Base-by-base conservation (phyloP, 176 grass and related monocot genomes). In the Hsuehochloa calcarea region DNA sequence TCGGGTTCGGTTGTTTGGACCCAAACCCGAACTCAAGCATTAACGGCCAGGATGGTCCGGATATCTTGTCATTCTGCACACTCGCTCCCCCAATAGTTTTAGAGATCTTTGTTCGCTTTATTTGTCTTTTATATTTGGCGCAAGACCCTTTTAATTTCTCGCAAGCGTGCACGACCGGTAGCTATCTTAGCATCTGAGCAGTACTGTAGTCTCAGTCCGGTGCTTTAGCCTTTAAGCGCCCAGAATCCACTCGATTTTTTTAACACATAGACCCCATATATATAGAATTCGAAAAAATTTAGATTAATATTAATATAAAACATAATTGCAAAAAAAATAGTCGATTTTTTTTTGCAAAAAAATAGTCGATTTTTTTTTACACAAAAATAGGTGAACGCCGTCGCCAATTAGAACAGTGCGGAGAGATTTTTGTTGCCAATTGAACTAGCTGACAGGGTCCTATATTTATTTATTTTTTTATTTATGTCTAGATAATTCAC, bases 281-380 rank as follows among this genome's bases (percentile, higher is more conserved):
- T 87, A 65, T 43, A 74, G 15, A 86, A 65, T 86, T 41, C 61
- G 35, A n/a, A n/a, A n/a, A n/a, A n/a, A n/a, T n/a, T n/a, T n/a
- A n/a, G n/a, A n/a, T n/a, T n/a, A n/a, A n/a, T n/a, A n/a, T n/a
- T n/a, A n/a, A n/a, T n/a, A n/a, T n/a, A n/a, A n/a, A n/a, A n/a
- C n/a, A n/a, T n/a, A n/a, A n/a, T n/a, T n/a, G n/a, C n/a, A n/a
- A n/a, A n/a, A n/a, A n/a, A n/a, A n/a, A n/a, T n/a, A n/a, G n/a
- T n/a, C n/a, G n/a, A n/a, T n/a, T n/a, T n/a, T n/a, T n/a, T n/a
- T n/a, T n/a, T n/a, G n/a, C n/a, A n/a, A n/a, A n/a, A n/a, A n/a
- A n/a, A n/a, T n/a, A n/a, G n/a, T n/a, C n/a, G n/a, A n/a, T n/a
- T n/a, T n/a, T n/a, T n/a, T n/a, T n/a, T n/a, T n/a, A n/a, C n/a